Conservation (phyloP, 2,329 filamentous ascomycete genomes). For the Ophiostoma quercus region DNA sequence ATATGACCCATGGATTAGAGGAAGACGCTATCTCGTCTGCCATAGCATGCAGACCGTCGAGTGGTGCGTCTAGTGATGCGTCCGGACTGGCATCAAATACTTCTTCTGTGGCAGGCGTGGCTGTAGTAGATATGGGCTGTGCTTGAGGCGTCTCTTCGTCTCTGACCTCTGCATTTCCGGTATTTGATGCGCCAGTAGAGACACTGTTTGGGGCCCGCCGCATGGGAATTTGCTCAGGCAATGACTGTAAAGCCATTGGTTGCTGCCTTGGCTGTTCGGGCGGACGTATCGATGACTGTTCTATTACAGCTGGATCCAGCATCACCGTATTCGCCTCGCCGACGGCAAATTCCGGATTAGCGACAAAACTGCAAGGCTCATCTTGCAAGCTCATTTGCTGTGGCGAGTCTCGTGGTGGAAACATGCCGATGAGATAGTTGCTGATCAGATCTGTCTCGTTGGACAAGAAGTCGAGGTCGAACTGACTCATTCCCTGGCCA, state of each 20-base stretch:
- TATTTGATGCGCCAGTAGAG: neutral
- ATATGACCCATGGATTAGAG: neutral
- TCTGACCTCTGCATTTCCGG: neutral
- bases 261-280: neutral
- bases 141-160: neutral
- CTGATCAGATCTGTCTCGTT: slow-evolving; percentile 13
- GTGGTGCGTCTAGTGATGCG: neutral
- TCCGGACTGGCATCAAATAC: neutral
- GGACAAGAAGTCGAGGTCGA: slow-evolving; percentile 13
- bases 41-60: neutral
- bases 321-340: neutral
- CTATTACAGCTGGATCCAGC: neutral
- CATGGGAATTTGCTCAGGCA: neutral
- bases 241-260: neutral
- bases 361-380: neutral
- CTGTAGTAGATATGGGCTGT: neutral
- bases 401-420: neutral
- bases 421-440: slow-evolving; percentile 18
- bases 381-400: neutral
- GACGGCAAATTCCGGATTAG: neutral
- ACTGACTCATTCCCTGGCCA: slow-evolving; percentile 1
- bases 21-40: neutral
- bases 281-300: neutral
- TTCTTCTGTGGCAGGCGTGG: neutral
- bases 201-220: neutral